These are phyloP conservation scores for Aspergillus sp. DNA, from an alignment of 2,329 filamentous ascomycete genomes.

Conservation along the genomic window DNA sequence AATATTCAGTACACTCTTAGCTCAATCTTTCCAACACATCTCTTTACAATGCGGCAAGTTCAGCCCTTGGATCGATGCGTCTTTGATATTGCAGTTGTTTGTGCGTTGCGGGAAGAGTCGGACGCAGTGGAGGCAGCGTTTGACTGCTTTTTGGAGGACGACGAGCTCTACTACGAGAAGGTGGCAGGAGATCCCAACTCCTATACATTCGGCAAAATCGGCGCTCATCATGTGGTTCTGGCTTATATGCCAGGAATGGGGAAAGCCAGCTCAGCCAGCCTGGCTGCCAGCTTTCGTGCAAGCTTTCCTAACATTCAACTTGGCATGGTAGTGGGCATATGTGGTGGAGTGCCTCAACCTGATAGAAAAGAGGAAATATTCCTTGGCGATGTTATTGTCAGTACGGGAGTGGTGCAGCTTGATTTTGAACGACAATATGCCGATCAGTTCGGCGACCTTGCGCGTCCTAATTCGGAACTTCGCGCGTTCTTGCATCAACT, in stretches of 20 bases:
- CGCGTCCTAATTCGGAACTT: background rate
- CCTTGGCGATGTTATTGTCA: constrained; percentile 27
- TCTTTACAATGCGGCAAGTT: too few relatives aligned
- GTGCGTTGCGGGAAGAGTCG: constrained; percentile 10
- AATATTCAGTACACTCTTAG: too few relatives aligned
- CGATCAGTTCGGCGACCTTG: background rate
- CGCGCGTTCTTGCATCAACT: background rate
- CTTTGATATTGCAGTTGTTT: constrained; percentile 17
- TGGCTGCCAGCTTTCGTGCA: constrained; percentile 1
- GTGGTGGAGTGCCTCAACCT: constrained; percentile 15
- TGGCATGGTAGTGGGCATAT: constrained; percentile 19
- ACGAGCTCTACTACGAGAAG: constrained; percentile 5
- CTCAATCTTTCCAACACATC: too few relatives aligned
- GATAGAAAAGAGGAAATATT: constrained; percentile 10
- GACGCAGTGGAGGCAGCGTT: constrained; percentile 15
- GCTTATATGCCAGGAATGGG: constrained; percentile 18
- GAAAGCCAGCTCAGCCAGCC: constrained; percentile 8
- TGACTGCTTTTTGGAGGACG: constrained; percentile 10
- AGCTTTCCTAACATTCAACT: constrained; percentile 13
- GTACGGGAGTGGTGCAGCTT: constrained; percentile 19
- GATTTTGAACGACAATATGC: constrained; percentile 19
- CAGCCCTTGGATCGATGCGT: background rate
- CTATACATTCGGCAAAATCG: constrained; percentile 18
- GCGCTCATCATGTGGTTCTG: constrained; percentile 19
- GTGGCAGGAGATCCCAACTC: constrained; percentile 3